Evolutionary conservation across 1,284 basidiomycete species (phyloP), one percentile per base, ranked within the genome.

Genomic region (Irpex sp.): DNA sequence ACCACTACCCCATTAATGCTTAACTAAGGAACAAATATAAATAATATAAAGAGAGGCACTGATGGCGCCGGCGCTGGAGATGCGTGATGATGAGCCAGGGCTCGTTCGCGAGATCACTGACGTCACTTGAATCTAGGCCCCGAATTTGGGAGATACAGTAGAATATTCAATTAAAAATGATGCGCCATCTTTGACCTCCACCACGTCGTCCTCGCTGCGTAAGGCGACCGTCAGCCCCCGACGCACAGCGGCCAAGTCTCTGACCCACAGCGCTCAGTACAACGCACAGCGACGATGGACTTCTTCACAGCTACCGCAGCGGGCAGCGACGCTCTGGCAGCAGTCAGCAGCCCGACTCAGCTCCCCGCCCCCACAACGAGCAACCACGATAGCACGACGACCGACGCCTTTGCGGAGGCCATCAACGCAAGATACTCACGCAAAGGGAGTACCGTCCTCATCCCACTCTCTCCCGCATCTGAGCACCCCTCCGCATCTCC

Each of bases 1-100:
- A 78, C 77, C 77, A 79, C 78, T 79, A 79, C 78, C 78, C 78
- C 77, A 79, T 77, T 77, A 76, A 77, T 78, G 76, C 74, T 19
- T 55, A 35, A 31, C n/a, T 26, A n/a, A 39, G 37, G 37, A 21
- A 21, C n/a, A 46, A 46, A 46, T 7, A 46, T 46, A 7, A 46
- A 13, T 1, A n/a, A 13, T 46, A 46, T 46, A 13, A 46, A 13
- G 31, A 33, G 31, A 33, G 31, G 31, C 31, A 33, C 31, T 33
- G 31, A 33, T 33, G 31, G 5, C 31, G 31, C 5, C 31, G 31
- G 31, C 31, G 31, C 31, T 33, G 31, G 31, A 33, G 31, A 33
- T 33, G 31, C 31, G 31, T 33, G 31, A 33, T 33, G 31, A 33
- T 33, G 31, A 1, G 31, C 31, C 31, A 33, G 31, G 31, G 31